Evolutionary conservation across 2,329 filamentous ascomycete genomes (phyloP).

Genomic region (Colletotrichum truncatum): DNA sequence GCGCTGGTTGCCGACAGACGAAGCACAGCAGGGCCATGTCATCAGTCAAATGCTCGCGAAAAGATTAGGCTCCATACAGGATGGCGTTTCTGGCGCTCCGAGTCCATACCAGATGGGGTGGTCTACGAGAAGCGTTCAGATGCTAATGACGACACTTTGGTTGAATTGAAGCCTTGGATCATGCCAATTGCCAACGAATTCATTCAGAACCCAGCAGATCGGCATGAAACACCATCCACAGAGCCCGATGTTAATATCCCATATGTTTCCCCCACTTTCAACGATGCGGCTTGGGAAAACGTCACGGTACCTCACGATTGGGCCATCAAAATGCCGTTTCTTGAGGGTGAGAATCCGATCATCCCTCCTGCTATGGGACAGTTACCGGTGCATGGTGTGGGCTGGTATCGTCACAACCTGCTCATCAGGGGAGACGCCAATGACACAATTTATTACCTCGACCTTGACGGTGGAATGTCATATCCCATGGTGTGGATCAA

Average conservation of each 20-base stretch:
- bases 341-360: slow-evolving; percentile 39
- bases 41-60: background rate
- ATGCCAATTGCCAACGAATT: slow-evolving; percentile 45
- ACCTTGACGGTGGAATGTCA: slow-evolving; percentile 60
- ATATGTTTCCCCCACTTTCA: background rate
- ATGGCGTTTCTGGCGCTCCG: slow-evolving; percentile 48
- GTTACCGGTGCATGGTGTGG: slow-evolving; percentile 60
- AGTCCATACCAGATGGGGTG: slow-evolving; percentile 45
- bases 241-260: background rate
- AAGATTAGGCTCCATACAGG: slow-evolving; percentile 30
- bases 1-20: background rate
- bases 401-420: slow-evolving; percentile 59
- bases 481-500: slow-evolving; percentile 63
- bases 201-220: background rate
- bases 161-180: slow-evolving; percentile 48
- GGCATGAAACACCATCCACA: background rate
- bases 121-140: slow-evolving; percentile 26
- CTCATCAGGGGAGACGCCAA: slow-evolving; percentile 49
- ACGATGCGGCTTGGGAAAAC: background rate
- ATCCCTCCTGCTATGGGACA: slow-evolving; percentile 41
- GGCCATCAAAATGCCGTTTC: slow-evolving; percentile 57
- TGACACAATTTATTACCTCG: background rate
- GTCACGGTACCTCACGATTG: slow-evolving; percentile 26
- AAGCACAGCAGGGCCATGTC: background rate
- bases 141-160: fast-evolving